These are phyloP conservation scores for Torulaspora franciscae DNA, from an alignment of 805 yeast species.

Conservation along the genomic window DNA sequence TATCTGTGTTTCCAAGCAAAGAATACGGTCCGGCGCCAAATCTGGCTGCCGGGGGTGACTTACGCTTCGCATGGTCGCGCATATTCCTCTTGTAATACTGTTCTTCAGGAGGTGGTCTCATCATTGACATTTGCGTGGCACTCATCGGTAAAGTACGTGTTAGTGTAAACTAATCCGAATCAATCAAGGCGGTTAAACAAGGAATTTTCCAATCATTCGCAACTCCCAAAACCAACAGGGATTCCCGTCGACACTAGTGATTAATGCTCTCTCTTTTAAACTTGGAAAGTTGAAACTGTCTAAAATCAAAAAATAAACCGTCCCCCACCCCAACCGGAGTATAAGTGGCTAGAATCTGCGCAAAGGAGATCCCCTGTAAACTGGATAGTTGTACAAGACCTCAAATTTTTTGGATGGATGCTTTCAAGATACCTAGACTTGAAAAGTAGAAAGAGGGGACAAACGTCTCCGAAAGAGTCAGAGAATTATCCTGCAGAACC, in stretches of 20 bases:
- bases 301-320: not conserved
- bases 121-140: conserved; percentile 12
- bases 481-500: not conserved
- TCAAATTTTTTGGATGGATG: not conserved
- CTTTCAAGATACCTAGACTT: not conserved
- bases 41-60: not conserved
- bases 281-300: not conserved
- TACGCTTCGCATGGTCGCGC: not conserved
- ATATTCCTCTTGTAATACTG: not conserved
- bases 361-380: not conserved
- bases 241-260: too few relatives aligned
- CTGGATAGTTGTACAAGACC: too few relatives aligned
- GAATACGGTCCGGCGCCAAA: not conserved
- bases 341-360: not conserved
- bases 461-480: not conserved
- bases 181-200: too few relatives aligned
- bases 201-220: too few relatives aligned
- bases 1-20: conserved; percentile 2
- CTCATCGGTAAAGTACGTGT: conserved; percentile 8
- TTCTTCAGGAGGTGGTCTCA: conserved; percentile 11
- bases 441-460: not conserved
- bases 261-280: too few relatives aligned
- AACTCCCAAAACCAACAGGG: too few relatives aligned
- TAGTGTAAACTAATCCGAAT: too few relatives aligned
- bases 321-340: not conserved